Evolutionary conservation across 208 protist species (phyloP).

Genomic region (Trypanosoma scelopori): DNA sequence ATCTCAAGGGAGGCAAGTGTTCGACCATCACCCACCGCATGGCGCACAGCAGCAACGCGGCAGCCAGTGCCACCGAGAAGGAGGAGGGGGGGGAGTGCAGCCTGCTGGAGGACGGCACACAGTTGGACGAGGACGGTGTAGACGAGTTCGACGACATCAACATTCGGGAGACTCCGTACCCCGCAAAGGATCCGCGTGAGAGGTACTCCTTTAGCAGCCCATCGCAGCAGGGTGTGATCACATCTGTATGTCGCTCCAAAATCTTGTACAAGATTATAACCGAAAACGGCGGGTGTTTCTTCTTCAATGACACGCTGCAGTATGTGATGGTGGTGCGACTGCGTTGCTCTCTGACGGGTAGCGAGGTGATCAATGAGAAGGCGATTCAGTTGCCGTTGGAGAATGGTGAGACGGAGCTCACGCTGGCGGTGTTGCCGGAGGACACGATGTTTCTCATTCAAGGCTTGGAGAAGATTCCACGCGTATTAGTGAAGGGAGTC

Average conservation of each 20-base stretch:
- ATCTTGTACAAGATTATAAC: constrained; percentile 55
- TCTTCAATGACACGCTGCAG: constrained; percentile 34
- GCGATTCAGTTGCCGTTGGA: constrained; percentile 3
- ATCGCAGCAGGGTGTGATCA: constrained; percentile 30
- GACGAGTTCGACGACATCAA: constrained; percentile 68
- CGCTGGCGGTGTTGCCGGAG: constrained; percentile 13
- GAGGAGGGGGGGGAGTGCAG: background rate
- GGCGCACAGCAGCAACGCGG: background rate
- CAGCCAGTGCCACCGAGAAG: background rate
- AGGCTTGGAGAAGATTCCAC: constrained; percentile 29
- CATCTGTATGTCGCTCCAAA: constrained; percentile 38
- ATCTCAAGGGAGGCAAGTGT: constrained; percentile 22
- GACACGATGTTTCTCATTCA: constrained; percentile 42
- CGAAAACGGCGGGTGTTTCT: constrained; percentile 21
- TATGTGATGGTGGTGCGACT: constrained; percentile 29
- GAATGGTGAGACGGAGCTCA: constrained; percentile 16
- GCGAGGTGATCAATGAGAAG: constrained; percentile 39
- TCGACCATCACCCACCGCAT: background rate
- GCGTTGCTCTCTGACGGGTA: constrained; percentile 14
- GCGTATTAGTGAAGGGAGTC: constrained; percentile 44
- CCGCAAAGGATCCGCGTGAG: constrained; percentile 14
- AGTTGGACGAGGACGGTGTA: background rate
- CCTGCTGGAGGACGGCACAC: background rate
- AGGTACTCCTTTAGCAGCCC: constrained; percentile 38
- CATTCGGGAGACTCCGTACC: constrained; percentile 32